Evolutionary conservation across 2,329 filamentous ascomycete species (phyloP).

Genomic region (Cryphonectria parasitica): DNA sequence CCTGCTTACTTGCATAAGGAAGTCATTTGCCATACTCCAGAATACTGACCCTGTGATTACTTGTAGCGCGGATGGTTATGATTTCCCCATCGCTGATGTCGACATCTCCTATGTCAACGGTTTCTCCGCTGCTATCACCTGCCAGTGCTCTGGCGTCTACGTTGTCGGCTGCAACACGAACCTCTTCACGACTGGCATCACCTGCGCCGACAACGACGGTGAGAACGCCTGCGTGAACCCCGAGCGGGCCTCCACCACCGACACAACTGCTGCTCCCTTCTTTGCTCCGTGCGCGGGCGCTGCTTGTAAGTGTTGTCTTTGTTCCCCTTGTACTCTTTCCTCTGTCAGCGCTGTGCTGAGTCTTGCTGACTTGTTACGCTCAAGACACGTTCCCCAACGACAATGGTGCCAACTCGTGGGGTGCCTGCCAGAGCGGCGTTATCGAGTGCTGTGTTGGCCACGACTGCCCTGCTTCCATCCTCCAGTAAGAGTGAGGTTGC

Average conservation of each 20-base stretch:
- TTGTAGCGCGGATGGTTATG: not conserved
- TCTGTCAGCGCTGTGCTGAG: not conserved
- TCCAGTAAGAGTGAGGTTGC: not conserved
- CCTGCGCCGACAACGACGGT: constrained; percentile 29
- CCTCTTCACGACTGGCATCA: constrained; percentile 26
- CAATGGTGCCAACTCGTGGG: constrained; percentile 30
- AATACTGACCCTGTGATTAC: not conserved
- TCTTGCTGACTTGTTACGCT: not conserved
- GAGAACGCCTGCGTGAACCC: constrained; percentile 32
- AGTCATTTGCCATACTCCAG: too few species aligned
- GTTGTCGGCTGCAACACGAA: constrained; percentile 34
- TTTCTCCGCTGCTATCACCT: constrained; percentile 32
- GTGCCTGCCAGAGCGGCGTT: constrained; percentile 16
- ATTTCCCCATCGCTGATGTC: constrained; percentile 26
- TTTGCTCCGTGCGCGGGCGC: constrained; percentile 26
- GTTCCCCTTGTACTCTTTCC: not conserved
- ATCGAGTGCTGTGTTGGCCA: constrained; percentile 19
- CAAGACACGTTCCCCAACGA: constrained; percentile 28
- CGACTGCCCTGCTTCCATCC: constrained; percentile 11
- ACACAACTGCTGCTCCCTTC: constrained; percentile 22
- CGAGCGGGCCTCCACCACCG: constrained; percentile 18
- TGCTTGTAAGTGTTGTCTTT: constrained; percentile 15
- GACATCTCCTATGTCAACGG: constrained; percentile 35
- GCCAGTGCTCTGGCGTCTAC: constrained; percentile 24
- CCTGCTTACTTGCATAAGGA: too few species aligned